Base-by-base conservation (phyloP, 2,329 filamentous ascomycete species). In the Alternaria gansuensis region DNA sequence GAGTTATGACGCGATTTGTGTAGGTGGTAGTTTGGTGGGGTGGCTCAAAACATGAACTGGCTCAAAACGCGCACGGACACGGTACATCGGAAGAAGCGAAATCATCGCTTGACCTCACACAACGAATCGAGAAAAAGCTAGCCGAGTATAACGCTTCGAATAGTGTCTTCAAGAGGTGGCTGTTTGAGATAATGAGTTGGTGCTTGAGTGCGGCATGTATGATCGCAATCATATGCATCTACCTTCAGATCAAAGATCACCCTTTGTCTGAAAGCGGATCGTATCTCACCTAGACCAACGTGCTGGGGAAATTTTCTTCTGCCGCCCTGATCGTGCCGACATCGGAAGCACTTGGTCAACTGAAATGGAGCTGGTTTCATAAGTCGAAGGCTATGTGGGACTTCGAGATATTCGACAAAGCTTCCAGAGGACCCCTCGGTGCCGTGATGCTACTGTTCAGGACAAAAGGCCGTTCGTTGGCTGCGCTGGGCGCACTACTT, bases 341-440 rank as follows among this genome's bases (percentile, higher is more conserved):
- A 11, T 67, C 69, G 0, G 71, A 76, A 44, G 71, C 71, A 1
- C 56, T 76, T 1, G 73, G 73, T 0, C 73, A 77, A 34, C 46
- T 75, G 9, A 76, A 76, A 36, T 76, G 74, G 73, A 64, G 50
- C 2, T 75, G 73, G 74, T 65, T 66, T 31, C 29, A 68, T 29
- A 46, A 52, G 0, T 69, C 65, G 0, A 67, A 59, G 14, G 59
- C 66, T 11, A 66, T 69, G 2, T 60, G 63, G 13, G 72, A 75
- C 37, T 74, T 75, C 14, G 72, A 75, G 28, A 70, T 72, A 0
- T 76, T 74, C 37, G 73, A 75, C 13, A 71, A 73, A 24, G 69
- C 71, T 8, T 69, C 69, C 1, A 44, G 70, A 5, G 69, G 69
- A 0, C 60, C 66, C 10, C 70, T 64, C 65, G 66, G 71, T 0